Base-by-base conservation (phyloP, 1,139 yeast genomes). In the Lodderomyces oxycetoniae region DNA sequence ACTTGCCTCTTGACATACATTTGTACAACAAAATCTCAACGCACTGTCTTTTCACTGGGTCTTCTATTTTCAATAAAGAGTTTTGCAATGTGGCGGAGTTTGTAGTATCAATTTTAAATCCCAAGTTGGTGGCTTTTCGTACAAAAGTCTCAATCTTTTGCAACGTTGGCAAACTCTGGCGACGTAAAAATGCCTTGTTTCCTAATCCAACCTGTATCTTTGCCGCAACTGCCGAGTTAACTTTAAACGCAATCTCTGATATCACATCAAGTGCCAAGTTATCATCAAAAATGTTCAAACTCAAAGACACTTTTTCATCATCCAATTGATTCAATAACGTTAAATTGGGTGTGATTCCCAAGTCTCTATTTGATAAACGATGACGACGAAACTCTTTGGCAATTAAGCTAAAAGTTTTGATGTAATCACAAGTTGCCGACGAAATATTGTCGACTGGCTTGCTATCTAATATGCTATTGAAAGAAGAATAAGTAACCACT, bases 171-270 rank as follows among this genome's bases (percentile, higher is more conserved):
- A 82, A 76, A 4, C 87, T 72, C 45, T 89, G 95, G 55, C 94
- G 85, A 57, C 97, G 83, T 50, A 91, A 72, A 36, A 91, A 74
- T 1, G 97, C 88, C 34, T 67, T 61, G 44, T 84, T 88, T 1
- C 96, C 96, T 33, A 88, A 63, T 4, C 74, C 77, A 3, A 91
- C 79, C 50, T 82, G 83, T 14, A 83, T 64, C 49, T 75, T 79
- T 40, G 87, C 86, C 0, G 97, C 98, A 41, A 91, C 79, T 1
- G 95, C 88, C 29, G 78, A 67, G 58, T 91, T 89, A 4, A 84
- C 94, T 53, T 82, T 86, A 49, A 82, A 80, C 44, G 81, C 74
- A 30, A 91, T 71, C 58, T 91, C 97, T 35, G 78, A 74, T 30
- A 88, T 63, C 33, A 87, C 67, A 38, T 74, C 72, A 34, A 68